These are phyloP conservation scores for Hemisphaericaspora lyxosophila DNA, from an alignment of 1,139 yeast species.

Conservation along the genomic window DNA sequence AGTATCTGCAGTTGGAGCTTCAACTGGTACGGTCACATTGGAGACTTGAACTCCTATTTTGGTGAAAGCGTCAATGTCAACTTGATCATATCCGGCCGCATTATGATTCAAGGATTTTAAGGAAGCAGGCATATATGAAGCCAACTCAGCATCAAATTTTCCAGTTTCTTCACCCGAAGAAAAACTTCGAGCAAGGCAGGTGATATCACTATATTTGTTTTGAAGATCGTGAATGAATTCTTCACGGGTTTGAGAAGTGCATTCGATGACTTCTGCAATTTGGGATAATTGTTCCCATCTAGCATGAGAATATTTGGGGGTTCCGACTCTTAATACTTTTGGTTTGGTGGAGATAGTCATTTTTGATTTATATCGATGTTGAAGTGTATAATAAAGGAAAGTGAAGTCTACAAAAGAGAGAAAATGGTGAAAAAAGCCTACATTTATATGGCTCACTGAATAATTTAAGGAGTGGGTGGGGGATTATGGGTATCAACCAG, in stretches of 20 bases:
- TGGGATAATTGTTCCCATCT: slow-evolving; percentile 54
- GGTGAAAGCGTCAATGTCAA: slow-evolving; percentile 56
- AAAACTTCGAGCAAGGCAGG: slow-evolving; percentile 54
- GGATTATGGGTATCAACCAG: no score
- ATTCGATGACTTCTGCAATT: slow-evolving; percentile 51
- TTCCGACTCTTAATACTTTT: slow-evolving; percentile 60
- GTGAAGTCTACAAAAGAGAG: no score
- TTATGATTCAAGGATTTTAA: slow-evolving; percentile 69
- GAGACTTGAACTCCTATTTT: slow-evolving; percentile 60
- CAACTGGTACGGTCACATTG: slow-evolving; percentile 72
- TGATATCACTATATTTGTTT: slow-evolving; percentile 47
- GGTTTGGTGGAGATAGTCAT: slow-evolving; percentile 34
- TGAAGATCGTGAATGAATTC: slow-evolving; percentile 53
- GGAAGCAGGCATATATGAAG: slow-evolving; percentile 55
- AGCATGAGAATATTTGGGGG: slow-evolving; percentile 49
- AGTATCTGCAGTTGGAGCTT: slow-evolving; percentile 80
- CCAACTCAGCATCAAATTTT: slow-evolving; percentile 70
- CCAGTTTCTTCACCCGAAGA: slow-evolving; percentile 58
- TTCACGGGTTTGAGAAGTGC: slow-evolving; percentile 44
- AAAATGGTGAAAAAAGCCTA: no score
- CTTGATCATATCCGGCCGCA: slow-evolving; percentile 95
- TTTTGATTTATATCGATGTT: not conserved
- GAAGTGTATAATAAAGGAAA: no score
- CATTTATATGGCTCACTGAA: no score
- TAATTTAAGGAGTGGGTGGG: no score